Conservation (phyloP, 352 stramenopile species). For the Pythium rhizo-oryzae region DNA sequence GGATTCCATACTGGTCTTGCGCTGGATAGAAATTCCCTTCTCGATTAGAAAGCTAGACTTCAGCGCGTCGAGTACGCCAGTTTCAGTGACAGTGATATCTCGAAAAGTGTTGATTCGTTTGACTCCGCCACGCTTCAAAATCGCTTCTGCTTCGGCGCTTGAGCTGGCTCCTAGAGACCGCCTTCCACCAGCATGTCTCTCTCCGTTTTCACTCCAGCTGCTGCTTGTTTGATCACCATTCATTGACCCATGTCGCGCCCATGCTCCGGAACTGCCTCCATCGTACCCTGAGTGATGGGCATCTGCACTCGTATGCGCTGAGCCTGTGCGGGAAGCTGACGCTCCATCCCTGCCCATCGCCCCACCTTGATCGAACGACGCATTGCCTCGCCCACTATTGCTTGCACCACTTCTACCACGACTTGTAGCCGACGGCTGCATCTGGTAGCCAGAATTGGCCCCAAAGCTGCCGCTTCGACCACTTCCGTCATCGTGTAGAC, state of each 20-base stretch:
- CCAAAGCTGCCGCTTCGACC: background rate
- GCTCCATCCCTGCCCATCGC: no score
- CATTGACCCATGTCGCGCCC: background rate
- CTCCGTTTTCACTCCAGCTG: background rate
- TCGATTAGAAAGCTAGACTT: conserved; percentile 69
- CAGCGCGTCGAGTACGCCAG: conserved; percentile 55
- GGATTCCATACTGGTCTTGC: conserved; percentile 37
- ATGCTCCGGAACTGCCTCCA: background rate
- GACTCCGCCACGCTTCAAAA: conserved; percentile 15
- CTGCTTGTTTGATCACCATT: background rate
- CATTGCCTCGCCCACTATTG: background rate
- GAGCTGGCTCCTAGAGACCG: background rate
- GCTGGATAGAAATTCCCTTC: conserved; percentile 66
- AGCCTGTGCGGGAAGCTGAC: background rate
- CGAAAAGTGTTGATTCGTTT: conserved; percentile 51
- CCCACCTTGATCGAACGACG: background rate
- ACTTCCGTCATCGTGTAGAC: background rate
- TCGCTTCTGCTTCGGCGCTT: background rate
- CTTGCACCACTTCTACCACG: background rate
- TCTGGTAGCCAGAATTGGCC: background rate
- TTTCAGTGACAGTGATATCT: conserved; percentile 54
- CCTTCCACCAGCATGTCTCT: background rate
- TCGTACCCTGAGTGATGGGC: background rate
- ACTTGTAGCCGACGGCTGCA: background rate
- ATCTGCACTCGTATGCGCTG: background rate